Percentiles rank a stretch among this genome's conserved stretches.
Conservation (phyloP, 805 yeast species). For the Starmerella bombi region DNA sequence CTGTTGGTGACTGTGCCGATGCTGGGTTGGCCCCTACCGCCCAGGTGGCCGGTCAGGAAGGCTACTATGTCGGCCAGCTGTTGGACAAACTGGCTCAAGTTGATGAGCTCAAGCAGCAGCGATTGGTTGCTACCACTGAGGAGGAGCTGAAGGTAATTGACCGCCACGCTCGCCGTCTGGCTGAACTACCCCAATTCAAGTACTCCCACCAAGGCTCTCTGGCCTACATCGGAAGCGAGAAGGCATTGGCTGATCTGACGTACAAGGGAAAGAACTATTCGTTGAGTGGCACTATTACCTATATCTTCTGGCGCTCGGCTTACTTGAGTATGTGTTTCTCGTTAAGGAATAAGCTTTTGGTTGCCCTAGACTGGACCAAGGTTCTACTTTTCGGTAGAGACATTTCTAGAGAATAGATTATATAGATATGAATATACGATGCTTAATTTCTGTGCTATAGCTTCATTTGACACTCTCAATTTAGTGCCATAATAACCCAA, state of each 20-base stretch:
- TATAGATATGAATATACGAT: no score
- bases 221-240: slow-evolving; percentile 83
- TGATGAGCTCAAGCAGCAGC: slow-evolving; percentile 26
- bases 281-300: slow-evolving; percentile 75
- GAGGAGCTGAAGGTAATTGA: slow-evolving; percentile 17
- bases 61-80: slow-evolving; percentile 60
- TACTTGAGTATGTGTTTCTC: slow-evolving; percentile 85
- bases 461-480: no score
- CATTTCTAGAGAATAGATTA: slow-evolving; percentile 63
- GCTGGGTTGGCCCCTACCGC: slow-evolving; percentile 92
- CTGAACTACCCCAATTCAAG: slow-evolving; percentile 41
- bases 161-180: slow-evolving; percentile 28
- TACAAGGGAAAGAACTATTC: slow-evolving; percentile 59
- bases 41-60: slow-evolving; percentile 94
- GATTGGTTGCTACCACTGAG: slow-evolving; percentile 8
- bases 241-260: slow-evolving; percentile 84
- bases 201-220: slow-evolving; percentile 85
- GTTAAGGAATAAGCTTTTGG: slow-evolving; percentile 75
- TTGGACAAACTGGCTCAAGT: slow-evolving; percentile 41
- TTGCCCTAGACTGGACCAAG: slow-evolving; percentile 80
- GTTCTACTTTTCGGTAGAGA: slow-evolving; percentile 85
- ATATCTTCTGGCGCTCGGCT: slow-evolving; percentile 89
- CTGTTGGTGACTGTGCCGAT: slow-evolving; percentile 86
- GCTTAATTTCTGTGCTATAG: background rate
- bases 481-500: no score